Conservation (phyloP, 2,329 filamentous ascomycete genomes). For the Didymella keratinophila region DNA sequence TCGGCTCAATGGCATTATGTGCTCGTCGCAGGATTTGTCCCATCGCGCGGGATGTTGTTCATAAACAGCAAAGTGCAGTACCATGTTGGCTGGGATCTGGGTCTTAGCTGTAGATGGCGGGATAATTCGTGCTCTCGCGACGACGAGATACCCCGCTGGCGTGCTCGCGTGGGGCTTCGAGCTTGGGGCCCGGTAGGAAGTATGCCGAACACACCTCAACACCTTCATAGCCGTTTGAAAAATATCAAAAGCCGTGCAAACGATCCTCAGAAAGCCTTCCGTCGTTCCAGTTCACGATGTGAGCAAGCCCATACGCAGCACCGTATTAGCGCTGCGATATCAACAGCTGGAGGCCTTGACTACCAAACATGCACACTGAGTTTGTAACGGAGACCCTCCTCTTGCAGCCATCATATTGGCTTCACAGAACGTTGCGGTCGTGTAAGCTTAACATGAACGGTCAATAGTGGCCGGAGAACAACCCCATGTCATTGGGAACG, state of each 20-base stretch:
- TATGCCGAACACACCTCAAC: conserved; percentile 21
- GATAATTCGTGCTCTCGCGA: conserved; percentile 34
- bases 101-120: conserved; percentile 28
- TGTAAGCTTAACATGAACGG: too few species aligned
- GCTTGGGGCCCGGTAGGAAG: conserved; percentile 25
- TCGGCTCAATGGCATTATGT: conserved; percentile 22
- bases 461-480: too few species aligned
- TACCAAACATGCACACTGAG: too few species aligned
- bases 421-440: too few species aligned
- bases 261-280: neutral
- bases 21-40: conserved; percentile 24
- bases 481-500: too few species aligned
- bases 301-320: too few species aligned
- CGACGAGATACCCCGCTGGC: conserved; percentile 25
- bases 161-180: conserved; percentile 26
- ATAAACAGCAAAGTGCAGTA: conserved; percentile 25
- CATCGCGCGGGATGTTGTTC: conserved; percentile 25
- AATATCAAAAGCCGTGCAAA: neutral
- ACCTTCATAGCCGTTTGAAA: too few species aligned
- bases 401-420: too few species aligned
- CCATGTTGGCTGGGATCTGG: conserved; percentile 25
- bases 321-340: too few species aligned
- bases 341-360: too few species aligned
- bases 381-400: too few species aligned
- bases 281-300: too few species aligned